Percentiles rank a stretch among this genome's conserved stretches.
Conservation (phyloP, 148 eudicot genomes). For the Silene conica region DNA sequence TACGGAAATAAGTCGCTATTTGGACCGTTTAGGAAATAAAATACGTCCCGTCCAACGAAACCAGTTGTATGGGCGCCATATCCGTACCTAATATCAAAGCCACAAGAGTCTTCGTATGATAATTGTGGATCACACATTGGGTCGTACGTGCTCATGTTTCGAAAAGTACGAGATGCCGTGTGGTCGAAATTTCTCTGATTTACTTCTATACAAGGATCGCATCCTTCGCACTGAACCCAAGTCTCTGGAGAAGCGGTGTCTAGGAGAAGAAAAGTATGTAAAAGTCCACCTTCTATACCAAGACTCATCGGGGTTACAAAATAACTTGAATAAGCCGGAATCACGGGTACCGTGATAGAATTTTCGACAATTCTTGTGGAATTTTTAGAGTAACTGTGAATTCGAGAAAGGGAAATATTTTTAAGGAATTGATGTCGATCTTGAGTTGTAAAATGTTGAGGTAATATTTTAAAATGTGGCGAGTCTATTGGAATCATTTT, state of each 20-base stretch:
- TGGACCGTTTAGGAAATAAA: background rate
- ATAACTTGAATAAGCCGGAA: background rate
- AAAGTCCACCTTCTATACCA: background rate
- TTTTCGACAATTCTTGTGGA: background rate
- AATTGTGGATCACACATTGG: background rate
- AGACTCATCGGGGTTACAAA: background rate
- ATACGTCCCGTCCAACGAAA: background rate
- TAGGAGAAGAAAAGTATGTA: background rate
- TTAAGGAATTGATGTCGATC: conserved; percentile 1
- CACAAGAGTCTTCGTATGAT: background rate
- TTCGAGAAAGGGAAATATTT: conserved; percentile 15
- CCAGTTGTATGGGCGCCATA: background rate
- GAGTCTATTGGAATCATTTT: conserved; percentile 21
- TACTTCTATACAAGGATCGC: conserved; percentile 7
- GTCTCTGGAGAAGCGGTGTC: conserved; percentile 11
- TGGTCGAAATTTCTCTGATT: background rate
- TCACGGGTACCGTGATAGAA: background rate
- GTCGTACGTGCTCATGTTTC: background rate
- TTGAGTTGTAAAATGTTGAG: background rate
- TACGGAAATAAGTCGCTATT: background rate
- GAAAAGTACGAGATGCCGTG: background rate
- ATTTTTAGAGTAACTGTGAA: background rate
- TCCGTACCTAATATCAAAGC: background rate
- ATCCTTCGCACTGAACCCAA: conserved; percentile 18
- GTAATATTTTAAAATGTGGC: background rate